Percentiles rank a stretch among this genome's conserved stretches.
Evolutionary conservation across 2,329 filamentous ascomycete genomes (phyloP).

Genomic region (Ciborinia camelliae): DNA sequence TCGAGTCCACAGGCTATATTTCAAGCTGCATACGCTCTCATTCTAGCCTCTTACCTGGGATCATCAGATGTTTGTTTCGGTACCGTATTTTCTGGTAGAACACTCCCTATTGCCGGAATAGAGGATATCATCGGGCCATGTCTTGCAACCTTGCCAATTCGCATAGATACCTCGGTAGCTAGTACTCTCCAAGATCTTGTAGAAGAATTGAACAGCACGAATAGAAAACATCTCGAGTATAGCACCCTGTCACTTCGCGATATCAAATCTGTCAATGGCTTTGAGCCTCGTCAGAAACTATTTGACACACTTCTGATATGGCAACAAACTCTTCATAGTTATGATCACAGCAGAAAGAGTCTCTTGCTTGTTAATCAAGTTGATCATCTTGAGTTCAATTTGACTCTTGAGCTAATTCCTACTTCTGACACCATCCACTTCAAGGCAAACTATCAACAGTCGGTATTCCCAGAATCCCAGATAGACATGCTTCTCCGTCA

Average conservation of each 20-base stretch:
- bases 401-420: constrained; percentile 76
- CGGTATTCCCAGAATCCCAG: constrained; percentile 53
- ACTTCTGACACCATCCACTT: constrained; percentile 43
- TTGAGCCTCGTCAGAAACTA: constrained; percentile 54
- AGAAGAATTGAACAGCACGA: constrained; percentile 59
- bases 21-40: constrained; percentile 65
- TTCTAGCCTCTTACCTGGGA: constrained; percentile 64
- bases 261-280: constrained; percentile 59
- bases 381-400: constrained; percentile 72
- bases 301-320: constrained; percentile 83
- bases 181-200: constrained; percentile 59
- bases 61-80: constrained; percentile 68
- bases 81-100: constrained; percentile 77
- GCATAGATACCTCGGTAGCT: constrained; percentile 55
- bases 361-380: constrained; percentile 57
- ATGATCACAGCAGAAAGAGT: constrained; percentile 36
- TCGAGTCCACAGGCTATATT: constrained; percentile 67
- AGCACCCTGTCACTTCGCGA: constrained; percentile 62
- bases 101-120: constrained; percentile 64
- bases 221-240: constrained; percentile 63
- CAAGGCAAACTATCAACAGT: constrained; percentile 53
- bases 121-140: constrained; percentile 78
- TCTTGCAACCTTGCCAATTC: constrained; percentile 69
- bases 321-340: constrained; percentile 64
- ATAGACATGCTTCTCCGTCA: constrained; percentile 57